Evolutionary conservation across 2,329 filamentous ascomycete species (phyloP).

Genomic region (Arthrinium phaeospermum): DNA sequence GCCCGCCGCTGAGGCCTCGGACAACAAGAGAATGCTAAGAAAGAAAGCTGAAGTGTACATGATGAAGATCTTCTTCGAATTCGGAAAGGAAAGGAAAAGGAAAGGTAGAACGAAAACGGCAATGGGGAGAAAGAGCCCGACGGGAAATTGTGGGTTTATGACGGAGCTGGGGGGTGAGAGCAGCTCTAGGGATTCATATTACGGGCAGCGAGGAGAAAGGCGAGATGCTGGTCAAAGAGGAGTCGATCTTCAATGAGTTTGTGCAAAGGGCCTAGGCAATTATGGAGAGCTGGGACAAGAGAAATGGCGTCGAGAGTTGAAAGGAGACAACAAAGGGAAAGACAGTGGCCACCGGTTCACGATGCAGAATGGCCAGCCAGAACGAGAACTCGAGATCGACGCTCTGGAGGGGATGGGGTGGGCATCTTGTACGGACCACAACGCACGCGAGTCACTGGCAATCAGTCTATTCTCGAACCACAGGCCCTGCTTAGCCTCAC

Average conservation of each 20-base stretch:
- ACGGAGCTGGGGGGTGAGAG: conserved; percentile 11
- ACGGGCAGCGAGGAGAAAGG: conserved; percentile 18
- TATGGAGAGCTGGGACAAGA: conserved; percentile 1
- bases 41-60: conserved; percentile 38
- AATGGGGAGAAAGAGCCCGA: background rate
- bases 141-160: conserved; percentile 16
- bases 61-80: conserved; percentile 22
- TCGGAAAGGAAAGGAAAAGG: conserved; percentile 17
- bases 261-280: conserved; percentile 9
- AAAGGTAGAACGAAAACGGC: conserved; percentile 6
- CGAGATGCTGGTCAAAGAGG: conserved; percentile 23
- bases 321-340: conserved; percentile 24
- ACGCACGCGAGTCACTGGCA: background rate
- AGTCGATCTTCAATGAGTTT: conserved; percentile 20
- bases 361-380: conserved; percentile 20
- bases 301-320: background rate
- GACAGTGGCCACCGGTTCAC: background rate
- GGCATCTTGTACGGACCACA: conserved; percentile 24
- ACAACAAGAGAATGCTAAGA: conserved; percentile 37
- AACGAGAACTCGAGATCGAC: conserved; percentile 18
- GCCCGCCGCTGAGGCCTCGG: conserved; percentile 39
- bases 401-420: background rate
- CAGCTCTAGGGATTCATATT: conserved; percentile 24
- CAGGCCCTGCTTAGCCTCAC: background rate
- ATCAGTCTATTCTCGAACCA: conserved; percentile 17